phyloP scores from a whole-genome alignment of 768 basidiomycete genomes.

The Russula vinacea region DNA sequence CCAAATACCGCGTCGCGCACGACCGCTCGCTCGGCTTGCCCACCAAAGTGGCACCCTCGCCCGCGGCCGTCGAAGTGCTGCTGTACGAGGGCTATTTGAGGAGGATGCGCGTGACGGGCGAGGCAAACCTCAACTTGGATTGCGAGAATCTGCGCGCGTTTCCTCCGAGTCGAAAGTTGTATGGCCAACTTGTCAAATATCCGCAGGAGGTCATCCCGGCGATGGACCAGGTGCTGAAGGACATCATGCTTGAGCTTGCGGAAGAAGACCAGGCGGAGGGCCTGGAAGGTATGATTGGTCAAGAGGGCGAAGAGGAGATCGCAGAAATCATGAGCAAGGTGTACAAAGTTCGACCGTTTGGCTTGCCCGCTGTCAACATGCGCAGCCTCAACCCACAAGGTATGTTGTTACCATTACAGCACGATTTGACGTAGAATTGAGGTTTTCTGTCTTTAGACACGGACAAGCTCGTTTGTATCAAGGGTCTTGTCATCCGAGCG shows the following conservation, averaged over 20 bases:
- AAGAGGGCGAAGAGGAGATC: slow-evolving; percentile 79
- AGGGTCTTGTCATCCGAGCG: slow-evolving; percentile 94
- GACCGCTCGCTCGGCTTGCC: slow-evolving; percentile 61
- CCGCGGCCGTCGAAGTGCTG: slow-evolving; percentile 63
- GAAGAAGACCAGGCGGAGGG: slow-evolving; percentile 74
- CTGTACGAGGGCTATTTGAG: slow-evolving; percentile 81
- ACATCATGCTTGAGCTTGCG: slow-evolving; percentile 83
- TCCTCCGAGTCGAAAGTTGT: slow-evolving; percentile 78
- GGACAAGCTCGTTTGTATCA: slow-evolving; percentile 94
- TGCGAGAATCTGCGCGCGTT: slow-evolving; percentile 82
- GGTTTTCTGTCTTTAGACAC: slow-evolving; percentile 59
- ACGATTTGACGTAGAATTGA: background rate
- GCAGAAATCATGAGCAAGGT: slow-evolving; percentile 81
- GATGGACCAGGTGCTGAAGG: slow-evolving; percentile 95
- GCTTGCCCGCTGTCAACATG: slow-evolving; percentile 84
- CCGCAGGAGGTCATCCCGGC: slow-evolving; percentile 97
- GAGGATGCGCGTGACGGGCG: slow-evolving; percentile 86
- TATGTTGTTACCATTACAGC: slow-evolving; percentile 36
- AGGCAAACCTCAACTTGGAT: slow-evolving; percentile 90
- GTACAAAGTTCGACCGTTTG: slow-evolving; percentile 93
- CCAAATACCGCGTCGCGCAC: slow-evolving; percentile 75
- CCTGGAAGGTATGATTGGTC: slow-evolving; percentile 71
- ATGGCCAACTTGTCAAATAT: slow-evolving; percentile 83
- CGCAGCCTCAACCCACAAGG: slow-evolving; percentile 91
- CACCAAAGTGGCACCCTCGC: slow-evolving; percentile 51